Evolutionary conservation across 1,139 yeast genomes (phyloP), one percentile per base, ranked within the genome.

Genomic region (Sugiyamaella neomexicana): DNA sequence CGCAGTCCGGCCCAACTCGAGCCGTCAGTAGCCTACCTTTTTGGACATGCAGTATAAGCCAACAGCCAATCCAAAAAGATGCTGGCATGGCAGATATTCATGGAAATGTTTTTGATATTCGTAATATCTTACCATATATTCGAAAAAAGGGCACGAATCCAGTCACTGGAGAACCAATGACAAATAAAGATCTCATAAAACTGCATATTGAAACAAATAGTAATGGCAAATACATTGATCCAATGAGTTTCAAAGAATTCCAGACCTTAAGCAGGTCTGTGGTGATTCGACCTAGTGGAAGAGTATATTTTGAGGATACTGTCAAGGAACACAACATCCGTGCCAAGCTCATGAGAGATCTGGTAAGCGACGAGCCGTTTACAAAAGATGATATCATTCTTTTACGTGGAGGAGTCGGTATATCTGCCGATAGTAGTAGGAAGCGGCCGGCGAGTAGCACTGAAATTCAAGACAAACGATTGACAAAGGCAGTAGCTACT

Each of bases 21-120:
- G 7, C 57, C 36, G 62, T 59, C n/a, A 46, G 56, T 5, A 53
- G 56, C 2, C 52, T 67, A 42, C 73, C 75, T 23, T 72, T 71
- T 55, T 69, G 70, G 65, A 64, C 70, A 16, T 72, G 75, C 57
- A 58, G 69, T 25, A 65, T 72, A 32, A 64, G 72, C 44, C 67
- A 68, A 42, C 72, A 69, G 57, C 70, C 72, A 3, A 63, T 72
- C 45, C 63, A 59, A 32, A 58, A 55, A 8, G 64, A 58, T 32
- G 58, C 63, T 42, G 71, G 72, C 2, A 66, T 70, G 31, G 64
- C 66, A 34, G 72, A 69, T 47, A 36, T 39, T 7, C 62, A 65
- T 13, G 74, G 73, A 13, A 63, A 65, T 53, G 71, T 72, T 2
- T 72, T 65, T 59, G 75, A 72, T 54, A 58, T 68, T 36, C 59